A percentile compares a stretch with the other conserved stretches of the same genome.
Conservation (phyloP, 73 alveolate genomes). For the Tetrahymena borealis region DNA sequence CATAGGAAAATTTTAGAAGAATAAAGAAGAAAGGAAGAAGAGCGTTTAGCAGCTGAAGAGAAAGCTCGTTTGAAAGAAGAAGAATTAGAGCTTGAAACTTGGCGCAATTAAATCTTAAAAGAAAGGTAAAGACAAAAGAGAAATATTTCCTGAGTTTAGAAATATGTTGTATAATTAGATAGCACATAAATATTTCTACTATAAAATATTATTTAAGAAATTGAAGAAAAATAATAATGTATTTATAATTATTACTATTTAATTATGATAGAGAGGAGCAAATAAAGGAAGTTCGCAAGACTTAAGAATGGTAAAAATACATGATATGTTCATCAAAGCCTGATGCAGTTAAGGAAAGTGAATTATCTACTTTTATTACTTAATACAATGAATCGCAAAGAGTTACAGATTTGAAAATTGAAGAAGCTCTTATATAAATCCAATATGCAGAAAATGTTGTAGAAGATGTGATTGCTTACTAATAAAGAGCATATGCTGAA, state of each 20-base stretch:
- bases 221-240: neutral
- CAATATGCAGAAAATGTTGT: conserved; percentile 23
- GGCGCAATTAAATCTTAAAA: neutral
- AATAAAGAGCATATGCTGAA: conserved; percentile 15
- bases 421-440: conserved; percentile 18
- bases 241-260: too few relatives aligned
- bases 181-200: too few relatives aligned
- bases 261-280: neutral
- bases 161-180: too few relatives aligned
- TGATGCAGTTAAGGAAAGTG: conserved; percentile 55
- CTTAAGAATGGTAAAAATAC: neutral
- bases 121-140: too few relatives aligned
- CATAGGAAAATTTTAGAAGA: neutral
- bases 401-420: conserved; percentile 11
- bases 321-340: conserved; percentile 45
- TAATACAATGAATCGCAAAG: conserved; percentile 45
- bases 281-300: neutral
- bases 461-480: conserved; percentile 18
- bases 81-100: neutral
- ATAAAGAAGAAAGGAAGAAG: neutral
- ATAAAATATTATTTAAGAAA: neutral
- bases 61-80: neutral
- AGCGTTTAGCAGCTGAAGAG: neutral
- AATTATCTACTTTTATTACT: conserved; percentile 62
- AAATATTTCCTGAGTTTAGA: too few relatives aligned